Conservation (phyloP, 768 basidiomycete species). For the Tephrocybe rancida region DNA sequence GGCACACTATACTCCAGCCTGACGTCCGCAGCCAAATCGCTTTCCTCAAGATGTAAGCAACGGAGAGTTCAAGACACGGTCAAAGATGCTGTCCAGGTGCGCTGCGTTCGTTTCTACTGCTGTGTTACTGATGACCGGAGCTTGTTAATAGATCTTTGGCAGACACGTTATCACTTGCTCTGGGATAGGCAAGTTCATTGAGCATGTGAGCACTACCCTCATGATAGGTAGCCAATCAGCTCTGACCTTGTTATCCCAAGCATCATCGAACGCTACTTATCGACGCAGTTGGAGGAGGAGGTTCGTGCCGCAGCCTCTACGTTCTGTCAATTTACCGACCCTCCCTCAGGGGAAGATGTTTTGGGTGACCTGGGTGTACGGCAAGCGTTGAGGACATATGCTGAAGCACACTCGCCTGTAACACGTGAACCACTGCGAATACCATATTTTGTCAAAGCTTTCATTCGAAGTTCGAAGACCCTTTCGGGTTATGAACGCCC, state of each 20-base stretch:
- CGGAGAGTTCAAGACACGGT: constrained; percentile 64
- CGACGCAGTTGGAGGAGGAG: constrained; percentile 38
- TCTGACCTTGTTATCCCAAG: constrained; percentile 23
- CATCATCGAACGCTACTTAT: constrained; percentile 54
- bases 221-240: neutral
- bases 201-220: constrained; percentile 58
- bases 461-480: neutral
- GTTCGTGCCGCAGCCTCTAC: constrained; percentile 31
- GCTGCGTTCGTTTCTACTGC: neutral
- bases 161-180: constrained; percentile 84
- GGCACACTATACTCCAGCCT: neutral
- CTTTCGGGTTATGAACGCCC: neutral
- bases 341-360: constrained; percentile 58
- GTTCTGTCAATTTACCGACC: neutral
- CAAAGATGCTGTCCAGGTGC: constrained; percentile 43
- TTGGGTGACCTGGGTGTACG: constrained; percentile 75
- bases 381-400: constrained; percentile 71
- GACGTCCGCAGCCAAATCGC: constrained; percentile 54
- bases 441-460: neutral
- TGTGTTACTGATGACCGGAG: constrained; percentile 32
- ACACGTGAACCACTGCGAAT: neutral
- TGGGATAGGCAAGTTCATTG: constrained; percentile 78
- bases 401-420: constrained; percentile 59
- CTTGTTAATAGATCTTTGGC: constrained; percentile 85
- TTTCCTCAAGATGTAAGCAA: constrained; percentile 68